Conservation (phyloP, 1,284 basidiomycete species). For the Ustilago bromivora region DNA sequence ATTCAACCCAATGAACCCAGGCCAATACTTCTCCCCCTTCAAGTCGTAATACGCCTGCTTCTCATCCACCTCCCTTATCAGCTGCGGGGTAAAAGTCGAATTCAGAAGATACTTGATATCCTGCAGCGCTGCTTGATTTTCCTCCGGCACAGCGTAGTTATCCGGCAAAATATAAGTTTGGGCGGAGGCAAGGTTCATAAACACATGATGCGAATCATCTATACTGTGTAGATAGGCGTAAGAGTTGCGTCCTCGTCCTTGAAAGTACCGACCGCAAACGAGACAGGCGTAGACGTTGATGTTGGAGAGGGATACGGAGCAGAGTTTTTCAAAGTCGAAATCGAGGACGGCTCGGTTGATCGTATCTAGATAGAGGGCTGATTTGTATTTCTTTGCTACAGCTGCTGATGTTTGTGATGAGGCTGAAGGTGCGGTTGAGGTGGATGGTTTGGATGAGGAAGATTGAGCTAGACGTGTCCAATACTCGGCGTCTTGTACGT, state of each 20-base stretch:
- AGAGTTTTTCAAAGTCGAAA: constrained; percentile 99
- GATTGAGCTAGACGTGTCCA: constrained; percentile 53
- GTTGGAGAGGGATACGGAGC: constrained; percentile 93
- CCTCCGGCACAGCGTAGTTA: constrained; percentile 81
- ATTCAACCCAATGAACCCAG: constrained; percentile 96
- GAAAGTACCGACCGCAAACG: constrained; percentile 98
- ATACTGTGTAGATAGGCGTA: constrained; percentile 98
- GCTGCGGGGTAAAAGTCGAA: constrained; percentile 77
- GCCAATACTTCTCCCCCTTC: constrained; percentile 81
- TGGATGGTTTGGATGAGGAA: constrained; percentile 9
- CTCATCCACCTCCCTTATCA: constrained; percentile 74
- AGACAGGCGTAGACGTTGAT: constrained; percentile 98
- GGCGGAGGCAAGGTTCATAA: constrained; percentile 91
- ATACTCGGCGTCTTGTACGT: constrained; percentile 55
- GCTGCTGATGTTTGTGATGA: background rate
- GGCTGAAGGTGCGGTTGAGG: background rate
- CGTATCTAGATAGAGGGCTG: constrained; percentile 94
- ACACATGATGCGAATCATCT: constrained; percentile 97
- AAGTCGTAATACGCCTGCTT: constrained; percentile 80
- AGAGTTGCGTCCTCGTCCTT: constrained; percentile 90
- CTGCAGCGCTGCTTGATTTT: constrained; percentile 89
- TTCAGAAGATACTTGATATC: constrained; percentile 92
- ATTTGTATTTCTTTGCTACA: constrained; percentile 72
- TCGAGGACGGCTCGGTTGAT: constrained; percentile 76
- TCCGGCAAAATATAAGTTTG: constrained; percentile 99